Evolutionary conservation across 75 land plant genomes (phyloP), one percentile per base, ranked within the genome.

Genomic region (Adiantum capillusveneris): DNA sequence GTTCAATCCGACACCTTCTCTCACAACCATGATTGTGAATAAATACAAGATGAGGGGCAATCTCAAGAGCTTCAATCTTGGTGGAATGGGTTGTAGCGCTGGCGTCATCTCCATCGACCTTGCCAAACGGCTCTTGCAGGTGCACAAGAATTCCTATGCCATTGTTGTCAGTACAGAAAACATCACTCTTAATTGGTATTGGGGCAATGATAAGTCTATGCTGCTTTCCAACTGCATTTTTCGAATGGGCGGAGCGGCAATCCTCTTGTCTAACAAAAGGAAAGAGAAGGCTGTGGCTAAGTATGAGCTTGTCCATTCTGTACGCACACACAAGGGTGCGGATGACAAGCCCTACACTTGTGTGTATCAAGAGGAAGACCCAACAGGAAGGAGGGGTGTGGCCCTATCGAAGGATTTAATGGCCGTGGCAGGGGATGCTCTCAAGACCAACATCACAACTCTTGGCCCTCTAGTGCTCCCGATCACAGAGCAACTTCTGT

Each of bases 261-360:
- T 67, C 11, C 51, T 67, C 19, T 53, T 65, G 6, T 65, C 68
- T 1, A 65, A 65, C 68, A 65, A 65, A 31, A 36, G 45, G 61
- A 53, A 20, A 11, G 64, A 30, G 1, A 42, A 0, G 6, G 11
- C 44, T 0, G 22, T 84, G 6, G 72, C 91, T 18, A 84, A 79
- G 73, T 84, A 84, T 71, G 54, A 75, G 69, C 73, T 87, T 6
- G 56, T 73, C 25, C 88, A 84, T 66, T 64, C 76, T 17, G 80
- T 87, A 25, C 60, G 91, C 28, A 87, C 85, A 14, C 88, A 84
- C 62, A 84, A 87, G 60, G 91, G 85, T 1, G 76, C 82, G 0
- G 80, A 84, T 42, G 79, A 78, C 57, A 78, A 76, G 51, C 64
- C 78, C 65, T 85, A 57, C 56, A 26, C 59, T 11, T 85, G 83